A percentile compares a stretch with the other conserved stretches of the same genome.
Evolutionary conservation across 2,329 filamentous ascomycete genomes (phyloP).

Genomic region (Cordyceps fumosorosea): DNA sequence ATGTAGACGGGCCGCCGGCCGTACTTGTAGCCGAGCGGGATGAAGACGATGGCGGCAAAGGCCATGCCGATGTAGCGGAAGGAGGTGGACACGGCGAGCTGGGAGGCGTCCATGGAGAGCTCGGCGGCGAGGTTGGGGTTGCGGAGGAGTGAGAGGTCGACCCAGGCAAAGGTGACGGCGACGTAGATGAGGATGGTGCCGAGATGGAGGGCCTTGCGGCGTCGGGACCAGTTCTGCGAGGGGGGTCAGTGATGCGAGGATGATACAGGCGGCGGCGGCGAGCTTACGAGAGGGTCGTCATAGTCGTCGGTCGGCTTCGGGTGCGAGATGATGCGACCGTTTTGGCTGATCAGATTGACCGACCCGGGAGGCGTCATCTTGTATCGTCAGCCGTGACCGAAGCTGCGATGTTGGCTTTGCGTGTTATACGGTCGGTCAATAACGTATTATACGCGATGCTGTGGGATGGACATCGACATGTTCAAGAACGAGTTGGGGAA

Average conservation of each 20-base stretch:
- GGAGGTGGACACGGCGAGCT: neutral
- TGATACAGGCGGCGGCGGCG: neutral
- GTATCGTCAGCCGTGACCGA: neutral
- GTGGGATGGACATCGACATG: neutral
- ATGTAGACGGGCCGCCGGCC: slow-evolving; percentile 3
- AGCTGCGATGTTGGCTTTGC: neutral
- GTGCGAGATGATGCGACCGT: neutral
- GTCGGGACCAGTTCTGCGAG: neutral
- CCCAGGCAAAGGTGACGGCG: neutral
- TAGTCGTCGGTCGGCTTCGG: slow-evolving; percentile 10
- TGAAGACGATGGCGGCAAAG: neutral
- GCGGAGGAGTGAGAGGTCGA: neutral
- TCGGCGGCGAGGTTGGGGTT: neutral
- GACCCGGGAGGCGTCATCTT: neutral
- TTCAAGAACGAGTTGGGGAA: no score
- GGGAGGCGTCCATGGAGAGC: neutral
- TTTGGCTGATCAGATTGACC: neutral
- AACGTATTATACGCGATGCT: no score
- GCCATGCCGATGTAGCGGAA: slow-evolving; percentile 2
- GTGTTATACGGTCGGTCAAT: neutral
- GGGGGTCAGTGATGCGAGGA: neutral
- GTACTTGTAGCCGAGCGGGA: slow-evolving; percentile 4
- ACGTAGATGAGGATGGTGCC: slow-evolving; percentile 5
- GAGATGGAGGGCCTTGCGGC: slow-evolving; percentile 2
- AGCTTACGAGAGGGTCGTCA: slow-evolving; percentile 8